Percentiles rank a stretch among this genome's conserved stretches.
These are phyloP conservation scores for Spathaspora girioi DNA, from an alignment of 805 yeast species.

Conservation along the genomic window DNA sequence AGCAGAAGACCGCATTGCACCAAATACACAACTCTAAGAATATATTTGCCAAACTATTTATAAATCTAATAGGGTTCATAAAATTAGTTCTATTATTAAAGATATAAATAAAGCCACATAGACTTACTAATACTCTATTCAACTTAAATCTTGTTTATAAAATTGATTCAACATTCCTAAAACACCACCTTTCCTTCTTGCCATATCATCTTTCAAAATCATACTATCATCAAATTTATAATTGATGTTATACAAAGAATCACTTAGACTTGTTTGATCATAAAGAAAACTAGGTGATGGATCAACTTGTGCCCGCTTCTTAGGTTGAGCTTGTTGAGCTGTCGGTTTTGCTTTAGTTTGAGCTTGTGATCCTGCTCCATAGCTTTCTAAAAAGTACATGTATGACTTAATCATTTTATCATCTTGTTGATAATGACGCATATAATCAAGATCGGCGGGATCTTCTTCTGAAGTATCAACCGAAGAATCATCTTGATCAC, in stretches of 20 bases:
- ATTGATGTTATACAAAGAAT: slow-evolving; percentile 22
- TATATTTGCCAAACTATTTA: too few species aligned
- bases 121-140: slow-evolving; percentile 1
- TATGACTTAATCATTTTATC: slow-evolving; percentile 92
- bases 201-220: slow-evolving; percentile 19
- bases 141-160: slow-evolving; percentile 49
- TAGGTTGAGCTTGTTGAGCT: background rate
- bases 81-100: too few species aligned
- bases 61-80: too few species aligned
- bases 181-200: slow-evolving; percentile 50
- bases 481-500: slow-evolving; percentile 13
- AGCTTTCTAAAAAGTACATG: slow-evolving; percentile 81
- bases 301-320: background rate
- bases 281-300: slow-evolving; percentile 1
- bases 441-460: slow-evolving; percentile 8
- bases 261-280: slow-evolving; percentile 1
- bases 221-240: slow-evolving; percentile 31
- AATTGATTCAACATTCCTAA: slow-evolving; percentile 78
- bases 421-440: slow-evolving; percentile 43
- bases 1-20: too few species aligned
- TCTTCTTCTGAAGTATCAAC: slow-evolving; percentile 16
- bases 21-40: too few species aligned
- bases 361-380: slow-evolving; percentile 33
- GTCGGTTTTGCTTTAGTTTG: background rate
- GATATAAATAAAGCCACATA: background rate